These are phyloP conservation scores for Leucocoprinus birnbaumii DNA, from an alignment of 768 basidiomycete species.

Conservation along the genomic window DNA sequence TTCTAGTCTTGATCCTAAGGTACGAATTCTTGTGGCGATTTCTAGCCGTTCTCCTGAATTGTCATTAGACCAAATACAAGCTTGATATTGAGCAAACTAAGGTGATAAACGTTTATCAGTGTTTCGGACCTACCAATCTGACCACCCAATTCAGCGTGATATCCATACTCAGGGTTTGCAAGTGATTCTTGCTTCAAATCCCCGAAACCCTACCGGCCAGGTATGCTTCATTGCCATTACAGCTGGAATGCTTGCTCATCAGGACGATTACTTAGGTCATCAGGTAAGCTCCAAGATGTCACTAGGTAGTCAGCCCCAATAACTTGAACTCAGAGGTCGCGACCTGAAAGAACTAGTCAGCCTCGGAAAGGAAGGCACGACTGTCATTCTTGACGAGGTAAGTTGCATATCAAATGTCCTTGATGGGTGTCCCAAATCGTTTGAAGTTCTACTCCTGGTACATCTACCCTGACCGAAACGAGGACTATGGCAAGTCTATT, in stretches of 20 bases:
- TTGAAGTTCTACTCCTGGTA: slow-evolving; percentile 92
- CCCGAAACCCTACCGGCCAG: slow-evolving; percentile 97
- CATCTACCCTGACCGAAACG: slow-evolving; percentile 77
- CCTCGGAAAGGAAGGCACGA: slow-evolving; percentile 74
- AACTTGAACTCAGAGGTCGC: slow-evolving; percentile 49
- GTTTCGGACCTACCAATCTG: slow-evolving; percentile 19
- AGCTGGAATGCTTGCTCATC: background rate
- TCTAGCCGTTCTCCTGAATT: slow-evolving; percentile 19
- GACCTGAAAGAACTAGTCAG: slow-evolving; percentile 80
- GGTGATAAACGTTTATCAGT: slow-evolving; percentile 42
- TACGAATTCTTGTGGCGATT: slow-evolving; percentile 15
- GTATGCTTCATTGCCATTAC: slow-evolving; percentile 30
- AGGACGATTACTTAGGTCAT: slow-evolving; percentile 40
- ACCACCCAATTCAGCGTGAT: slow-evolving; percentile 51
- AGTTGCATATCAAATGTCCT: background rate
- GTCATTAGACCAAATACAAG: slow-evolving; percentile 56
- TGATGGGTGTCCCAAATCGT: background rate
- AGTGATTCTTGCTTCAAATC: slow-evolving; percentile 88
- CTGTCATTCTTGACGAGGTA: slow-evolving; percentile 83
- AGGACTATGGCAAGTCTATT: slow-evolving; percentile 73
- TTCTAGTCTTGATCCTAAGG: slow-evolving; percentile 42
- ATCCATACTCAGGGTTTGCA: slow-evolving; percentile 80
- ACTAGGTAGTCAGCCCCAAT: background rate
- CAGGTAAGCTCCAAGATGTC: slow-evolving; percentile 26
- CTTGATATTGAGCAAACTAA: slow-evolving; percentile 80